Conservation (phyloP, 2,329 filamentous ascomycete genomes). For the Penicillium sp. region DNA sequence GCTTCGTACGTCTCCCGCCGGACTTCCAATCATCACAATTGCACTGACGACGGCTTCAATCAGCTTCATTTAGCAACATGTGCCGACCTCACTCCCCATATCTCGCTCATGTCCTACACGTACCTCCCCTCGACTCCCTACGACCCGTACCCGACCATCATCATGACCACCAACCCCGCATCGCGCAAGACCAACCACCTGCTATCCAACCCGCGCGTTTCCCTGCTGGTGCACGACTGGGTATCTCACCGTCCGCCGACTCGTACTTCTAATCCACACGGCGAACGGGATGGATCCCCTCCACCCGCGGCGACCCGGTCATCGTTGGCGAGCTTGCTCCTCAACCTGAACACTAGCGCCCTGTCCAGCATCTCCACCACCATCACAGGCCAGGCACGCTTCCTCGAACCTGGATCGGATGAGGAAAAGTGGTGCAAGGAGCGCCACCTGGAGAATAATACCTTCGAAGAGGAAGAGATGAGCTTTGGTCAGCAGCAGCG, state of each 20-base stretch:
- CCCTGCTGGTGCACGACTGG: conserved; percentile 96
- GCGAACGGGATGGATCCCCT: conserved; percentile 57
- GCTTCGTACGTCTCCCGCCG: conserved; percentile 63
- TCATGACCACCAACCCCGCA: conserved; percentile 84
- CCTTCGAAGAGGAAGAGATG: conserved; percentile 62
- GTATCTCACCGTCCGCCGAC: conserved; percentile 86
- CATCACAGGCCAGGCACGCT: conserved; percentile 78
- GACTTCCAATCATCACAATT: not conserved
- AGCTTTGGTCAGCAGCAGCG: conserved; percentile 39
- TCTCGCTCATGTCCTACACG: conserved; percentile 98
- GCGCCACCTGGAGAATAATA: conserved; percentile 86
- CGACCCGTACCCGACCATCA: conserved; percentile 70
- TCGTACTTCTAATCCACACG: conserved; percentile 52
- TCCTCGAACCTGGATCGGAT: conserved; percentile 68
- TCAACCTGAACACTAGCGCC: conserved; percentile 86
- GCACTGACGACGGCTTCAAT: conserved; percentile 10
- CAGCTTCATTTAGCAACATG: conserved; percentile 95
- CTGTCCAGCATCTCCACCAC: conserved; percentile 86
- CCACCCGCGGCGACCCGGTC: conserved; percentile 61
- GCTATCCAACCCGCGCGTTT: conserved; percentile 77
- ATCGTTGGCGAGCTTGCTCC: conserved; percentile 73
- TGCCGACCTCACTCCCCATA: conserved; percentile 75
- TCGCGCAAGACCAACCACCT: conserved; percentile 71
- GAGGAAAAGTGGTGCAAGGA: conserved; percentile 81
- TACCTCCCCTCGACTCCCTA: conserved; percentile 78